Conservation (phyloP, 139 green algal genomes). For the Eudorina sp. region DNA sequence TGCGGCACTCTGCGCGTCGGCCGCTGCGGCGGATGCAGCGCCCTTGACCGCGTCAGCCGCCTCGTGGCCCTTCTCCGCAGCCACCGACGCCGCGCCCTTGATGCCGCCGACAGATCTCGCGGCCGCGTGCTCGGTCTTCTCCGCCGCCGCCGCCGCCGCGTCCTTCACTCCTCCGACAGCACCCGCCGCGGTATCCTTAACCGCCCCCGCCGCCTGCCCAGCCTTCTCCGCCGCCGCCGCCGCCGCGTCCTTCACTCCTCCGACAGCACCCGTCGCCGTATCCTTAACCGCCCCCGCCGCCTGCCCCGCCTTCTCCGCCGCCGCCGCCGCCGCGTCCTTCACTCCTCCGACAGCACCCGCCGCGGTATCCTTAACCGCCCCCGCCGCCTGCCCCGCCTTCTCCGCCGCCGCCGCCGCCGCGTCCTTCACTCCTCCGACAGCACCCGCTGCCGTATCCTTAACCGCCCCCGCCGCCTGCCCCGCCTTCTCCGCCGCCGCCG, state of each 20-base stretch:
- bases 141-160: neutral
- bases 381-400: neutral
- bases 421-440: neutral
- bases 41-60: neutral
- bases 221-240: neutral
- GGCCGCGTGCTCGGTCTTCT: neutral
- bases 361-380: neutral
- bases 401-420: neutral
- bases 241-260: neutral
- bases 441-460: neutral
- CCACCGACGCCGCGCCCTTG: neutral
- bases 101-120: neutral
- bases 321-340: neutral
- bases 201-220: neutral
- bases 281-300: neutral
- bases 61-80: neutral
- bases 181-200: neutral
- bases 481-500: neutral
- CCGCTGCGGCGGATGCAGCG: neutral
- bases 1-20: neutral
- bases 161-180: neutral
- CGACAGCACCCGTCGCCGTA: neutral
- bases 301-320: neutral
- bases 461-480: neutral
- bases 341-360: neutral